Base-by-base conservation (phyloP, 192 early-diverging fungal genomes). In the Backusella australiensis region DNA sequence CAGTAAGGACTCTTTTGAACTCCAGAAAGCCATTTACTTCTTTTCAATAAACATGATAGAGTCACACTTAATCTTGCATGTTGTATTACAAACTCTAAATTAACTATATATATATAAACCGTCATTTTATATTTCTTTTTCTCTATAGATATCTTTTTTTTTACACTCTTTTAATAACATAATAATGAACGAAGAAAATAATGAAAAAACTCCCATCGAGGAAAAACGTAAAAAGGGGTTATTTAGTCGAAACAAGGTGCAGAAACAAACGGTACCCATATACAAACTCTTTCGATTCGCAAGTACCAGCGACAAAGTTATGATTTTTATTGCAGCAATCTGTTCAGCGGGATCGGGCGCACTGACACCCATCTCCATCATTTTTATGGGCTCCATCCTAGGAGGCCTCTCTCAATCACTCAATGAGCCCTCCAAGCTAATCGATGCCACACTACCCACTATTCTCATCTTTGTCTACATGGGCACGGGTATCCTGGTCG, bases 211-310 rank as follows among this genome's bases (percentile, higher is more conserved):
- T 11, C 11, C 23, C 7, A 12, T 3, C 0, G 4, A 63, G 3
- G 21, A 23, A 29, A 63, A 63, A 2, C 46, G 46, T 4, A 63
- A 63, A 63, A 63, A 63, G 21, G 56, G 56, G 1, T 26, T 63
- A 26, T 63, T 63, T 23, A 63, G 12, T 68, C 53, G 72, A 32
- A 78, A 73, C 21, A 72, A 81, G 19, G 85, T 84, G 36, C 75
- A 85, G 26, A 69, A 84, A 63, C 84, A 87, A 1, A 53, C 82
- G 32, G 84, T 94, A 1, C 77, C 89, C 2, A 80, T 92, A 36
- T 17, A 86, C 17, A 77, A 90, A 76, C 81, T 96, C 14, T 95
- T 89, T 73, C 86, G 91, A 34, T 96, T 92, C 78, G 88, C 78
- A 26, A 81, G 69, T 21, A 41, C 73, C 17, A 46, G n/a, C 4